Base-by-base conservation (phyloP, 2,329 filamentous ascomycete genomes). In the Trichoderma cornu-damae region DNA sequence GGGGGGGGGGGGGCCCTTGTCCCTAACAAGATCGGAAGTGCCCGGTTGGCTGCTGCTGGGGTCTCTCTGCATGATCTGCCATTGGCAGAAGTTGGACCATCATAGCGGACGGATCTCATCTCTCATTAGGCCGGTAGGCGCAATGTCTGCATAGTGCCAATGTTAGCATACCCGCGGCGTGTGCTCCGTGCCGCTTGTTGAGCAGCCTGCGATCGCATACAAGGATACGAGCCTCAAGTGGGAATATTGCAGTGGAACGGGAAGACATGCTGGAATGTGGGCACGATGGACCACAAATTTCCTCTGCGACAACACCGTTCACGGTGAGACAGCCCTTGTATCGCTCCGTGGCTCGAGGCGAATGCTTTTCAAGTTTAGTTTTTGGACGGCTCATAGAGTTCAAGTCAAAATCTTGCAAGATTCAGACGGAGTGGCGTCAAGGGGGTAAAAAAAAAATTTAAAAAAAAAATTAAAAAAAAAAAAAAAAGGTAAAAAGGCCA, bases 311-410 rank as follows among this genome's bases (percentile, higher is more conserved):
- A 68, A 63, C 61, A 61, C 60, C 61, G 40, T 51, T 59, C 53
- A 26, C n/a, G 30, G 60, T 70, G 64, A 70, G 67, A 70, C 69
- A 70, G 8, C 37, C 22, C 50, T 60, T 18, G 64, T 63, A 62
- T 61, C 61, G 58, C 62, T 34, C 16, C n/a, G 22, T 12, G 20
- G 12, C n/a, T 40, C 35, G 30, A 28, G 28, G 20, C 34, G 34
- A 59, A 24, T 22, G 26, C n/a, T 40, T 46, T n/a, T n/a, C n/a
- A n/a, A 30, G 28, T 30, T 6, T 28, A 37, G 51, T 26, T 46
- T n/a, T n/a, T n/a, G 22, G 32, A 46, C 24, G 48, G 43, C 53
- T 48, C 38, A 48, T 48, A 48, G 24, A 53, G 48, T 46, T 53
- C 56, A 48, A 58, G 49, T 53, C 56, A 58, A 37, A 6, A 40